Evolutionary conservation across 176 grass and related monocot species (phyloP).

Genomic region (Bothriochloa decipiens): DNA sequence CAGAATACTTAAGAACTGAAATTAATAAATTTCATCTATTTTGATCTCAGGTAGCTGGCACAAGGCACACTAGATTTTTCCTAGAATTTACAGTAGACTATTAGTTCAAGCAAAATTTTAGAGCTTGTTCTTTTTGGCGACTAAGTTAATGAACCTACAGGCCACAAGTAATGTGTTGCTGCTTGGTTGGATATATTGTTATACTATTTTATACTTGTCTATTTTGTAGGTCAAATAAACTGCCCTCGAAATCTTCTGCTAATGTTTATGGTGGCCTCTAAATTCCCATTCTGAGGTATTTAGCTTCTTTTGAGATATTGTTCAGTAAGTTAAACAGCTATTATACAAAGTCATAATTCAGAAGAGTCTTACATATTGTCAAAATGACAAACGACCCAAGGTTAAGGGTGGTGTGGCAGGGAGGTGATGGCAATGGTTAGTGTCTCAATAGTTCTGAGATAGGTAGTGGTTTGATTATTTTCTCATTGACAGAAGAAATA

Average conservation of each 20-base stretch:
- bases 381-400: not conserved
- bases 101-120: not conserved
- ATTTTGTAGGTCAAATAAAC: not conserved
- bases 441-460: not conserved
- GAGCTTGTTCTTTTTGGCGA: not conserved
- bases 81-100: not conserved
- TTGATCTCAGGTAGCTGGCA: not conserved
- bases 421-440: not conserved
- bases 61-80: conserved; percentile 8
- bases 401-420: no score
- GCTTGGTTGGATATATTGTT: not conserved
- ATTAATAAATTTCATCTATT: not conserved
- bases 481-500: not conserved
- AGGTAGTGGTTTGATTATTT: not conserved
- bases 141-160: conserved; percentile 14
- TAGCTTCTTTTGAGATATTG: not conserved
- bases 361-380: not conserved
- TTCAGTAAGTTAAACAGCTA: not conserved
- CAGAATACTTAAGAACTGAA: not conserved
- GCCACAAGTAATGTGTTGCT: not conserved
- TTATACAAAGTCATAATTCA: not conserved
- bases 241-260: not conserved
- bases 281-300: not conserved
- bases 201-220: not conserved
- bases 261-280: not conserved